Evolutionary conservation across 2,329 filamentous ascomycete genomes (phyloP), one percentile per base, ranked within the genome.

Genomic region (Sphaerulina vaccinii): DNA sequence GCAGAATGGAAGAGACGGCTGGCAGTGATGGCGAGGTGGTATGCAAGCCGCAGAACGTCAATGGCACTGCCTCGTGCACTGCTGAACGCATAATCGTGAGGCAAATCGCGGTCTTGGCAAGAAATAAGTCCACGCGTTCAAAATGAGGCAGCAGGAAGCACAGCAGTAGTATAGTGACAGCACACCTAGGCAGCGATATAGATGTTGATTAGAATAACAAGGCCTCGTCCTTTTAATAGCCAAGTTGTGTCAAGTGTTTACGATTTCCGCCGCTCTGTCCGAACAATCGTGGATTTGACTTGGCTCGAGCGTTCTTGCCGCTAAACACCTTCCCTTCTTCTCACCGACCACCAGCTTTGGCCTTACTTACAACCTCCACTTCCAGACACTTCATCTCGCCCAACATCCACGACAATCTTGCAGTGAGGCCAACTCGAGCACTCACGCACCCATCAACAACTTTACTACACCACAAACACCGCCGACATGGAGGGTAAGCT

Each of bases 401-500:
- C 44, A 38, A 21, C 33, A 21, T 36, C 38, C 45, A 48, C 45
- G 24, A n/a, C 45, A 41, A 13, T 8, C 8, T 27, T 18, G 45
- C 23, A 13, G 45, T 49, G 45, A 40, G 45, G 16, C 33, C 37
- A 15, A 40, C 32, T 21, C 18, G 45, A 49, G 45, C 36, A 39
- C 48, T 9, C 23, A 33, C 54, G 48, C 50, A 54, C 44, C 22
- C 42, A 37, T 33, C 13, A 36, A 37, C 51, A 42, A 35, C 42
- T 35, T 24, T 22, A 39, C 35, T 36, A 35, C 40, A 52, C 56
- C 21, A 40, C 35, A 42, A 58, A 39, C 54, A 57, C 59, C 62
- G 59, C 51, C 63, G 56, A 59, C 56, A 66, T 66, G 64, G 64
- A 66, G 60, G 64, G 64, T 66, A 64, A 61, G 61, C 52, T 55